Percentiles rank a stretch among this genome's conserved stretches.
phyloP scores from a whole-genome alignment of 2,329 filamentous ascomycete species.

The Exophiala alcalophila region DNA sequence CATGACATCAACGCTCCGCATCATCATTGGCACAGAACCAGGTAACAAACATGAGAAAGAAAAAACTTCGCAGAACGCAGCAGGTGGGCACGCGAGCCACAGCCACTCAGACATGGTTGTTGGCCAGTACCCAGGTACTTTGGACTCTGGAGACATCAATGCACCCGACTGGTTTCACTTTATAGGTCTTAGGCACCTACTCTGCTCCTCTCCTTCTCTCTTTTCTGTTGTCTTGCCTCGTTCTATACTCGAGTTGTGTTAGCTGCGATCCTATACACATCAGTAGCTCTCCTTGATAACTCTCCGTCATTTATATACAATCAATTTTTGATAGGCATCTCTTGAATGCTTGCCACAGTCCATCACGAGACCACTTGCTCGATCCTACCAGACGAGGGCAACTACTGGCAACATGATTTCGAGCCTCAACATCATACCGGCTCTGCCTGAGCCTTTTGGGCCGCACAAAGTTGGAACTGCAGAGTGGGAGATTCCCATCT shows the following conservation, averaged over 20 bases:
- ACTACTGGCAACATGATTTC: conserved; percentile 23
- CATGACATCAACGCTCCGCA: conserved; percentile 13
- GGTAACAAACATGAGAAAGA: conserved; percentile 2
- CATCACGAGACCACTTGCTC: conserved; percentile 20
- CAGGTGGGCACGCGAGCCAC: conserved; percentile 23
- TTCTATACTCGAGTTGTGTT: too few relatives aligned
- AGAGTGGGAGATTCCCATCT: conserved; percentile 73
- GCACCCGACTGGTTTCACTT: too few relatives aligned
- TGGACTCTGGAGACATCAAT: too few relatives aligned
- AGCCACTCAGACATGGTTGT: conserved; percentile 5
- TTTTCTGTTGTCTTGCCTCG: too few relatives aligned
- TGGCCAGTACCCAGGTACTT: too few relatives aligned
- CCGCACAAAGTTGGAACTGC: conserved; percentile 75
- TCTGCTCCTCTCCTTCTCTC: too few relatives aligned
- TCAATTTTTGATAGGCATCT: too few relatives aligned
- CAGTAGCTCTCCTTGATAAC: too few relatives aligned
- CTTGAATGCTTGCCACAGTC: too few relatives aligned
- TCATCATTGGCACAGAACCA: background rate
- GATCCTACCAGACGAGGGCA: background rate
- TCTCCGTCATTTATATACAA: too few relatives aligned
- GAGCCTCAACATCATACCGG: conserved; percentile 56
- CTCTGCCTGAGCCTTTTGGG: conserved; percentile 72
- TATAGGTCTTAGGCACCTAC: too few relatives aligned
- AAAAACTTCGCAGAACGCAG: conserved; percentile 16
- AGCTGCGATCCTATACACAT: too few relatives aligned